Conservation (phyloP, 2,329 filamentous ascomycete species). For the Volutella citrinella region DNA sequence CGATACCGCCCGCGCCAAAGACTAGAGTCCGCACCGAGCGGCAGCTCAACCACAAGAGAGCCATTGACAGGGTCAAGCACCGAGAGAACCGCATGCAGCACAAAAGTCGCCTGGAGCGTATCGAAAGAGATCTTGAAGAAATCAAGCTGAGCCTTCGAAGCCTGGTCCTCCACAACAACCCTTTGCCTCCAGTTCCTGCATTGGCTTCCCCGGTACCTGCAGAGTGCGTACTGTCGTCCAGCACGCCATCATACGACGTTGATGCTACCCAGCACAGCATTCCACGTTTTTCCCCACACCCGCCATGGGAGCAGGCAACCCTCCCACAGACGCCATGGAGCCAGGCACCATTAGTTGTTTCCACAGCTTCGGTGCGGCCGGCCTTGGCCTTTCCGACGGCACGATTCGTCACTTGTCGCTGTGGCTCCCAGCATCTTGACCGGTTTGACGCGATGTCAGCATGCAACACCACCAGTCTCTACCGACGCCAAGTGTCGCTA, state of each 20-base stretch:
- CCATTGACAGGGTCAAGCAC: constrained; percentile 23
- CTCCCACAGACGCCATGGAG: too few species aligned
- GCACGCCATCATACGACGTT: too few species aligned
- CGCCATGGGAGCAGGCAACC: too few species aligned
- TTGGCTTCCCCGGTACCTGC: too few species aligned
- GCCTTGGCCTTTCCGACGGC: constrained; percentile 10
- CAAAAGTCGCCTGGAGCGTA: constrained; percentile 23
- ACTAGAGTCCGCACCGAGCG: constrained; percentile 23
- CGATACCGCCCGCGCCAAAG: constrained; percentile 14
- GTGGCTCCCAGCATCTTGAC: constrained; percentile 22
- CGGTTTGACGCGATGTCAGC: constrained; percentile 22
- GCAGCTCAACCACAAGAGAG: constrained; percentile 25
- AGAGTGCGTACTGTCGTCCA: too few species aligned
- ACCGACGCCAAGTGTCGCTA: constrained; percentile 21
- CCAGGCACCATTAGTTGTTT: too few species aligned
- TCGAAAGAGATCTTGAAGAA: constrained; percentile 22
- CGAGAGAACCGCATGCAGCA: constrained; percentile 23
- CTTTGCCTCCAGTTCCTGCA: constrained; percentile 9
- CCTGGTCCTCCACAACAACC: constrained; percentile 16
- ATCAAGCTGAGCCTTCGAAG: constrained; percentile 19
- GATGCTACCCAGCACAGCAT: too few species aligned
- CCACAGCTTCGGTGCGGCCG: too few species aligned
- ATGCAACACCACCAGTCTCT: constrained; percentile 22
- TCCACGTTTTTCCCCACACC: too few species aligned
- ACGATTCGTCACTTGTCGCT: constrained; percentile 21